Evolutionary conservation across 768 basidiomycete genomes (phyloP).

Genomic region (Psilocybe subaeruginosa): DNA sequence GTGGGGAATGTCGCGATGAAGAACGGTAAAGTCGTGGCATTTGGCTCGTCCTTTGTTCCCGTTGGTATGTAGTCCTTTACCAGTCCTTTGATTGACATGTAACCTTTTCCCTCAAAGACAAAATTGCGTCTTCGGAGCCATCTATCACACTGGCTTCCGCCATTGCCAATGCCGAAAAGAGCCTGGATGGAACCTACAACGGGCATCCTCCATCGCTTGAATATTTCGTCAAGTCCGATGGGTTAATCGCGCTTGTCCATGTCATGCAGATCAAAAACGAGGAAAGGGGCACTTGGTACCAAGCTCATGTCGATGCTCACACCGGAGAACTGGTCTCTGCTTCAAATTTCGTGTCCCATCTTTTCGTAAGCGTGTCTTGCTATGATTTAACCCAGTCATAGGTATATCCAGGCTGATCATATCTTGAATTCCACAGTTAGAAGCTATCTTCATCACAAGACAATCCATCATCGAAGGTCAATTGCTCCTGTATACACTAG

Average conservation of each 20-base stretch:
- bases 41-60: constrained; percentile 36
- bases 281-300: constrained; percentile 46
- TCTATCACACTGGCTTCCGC: constrained; percentile 34
- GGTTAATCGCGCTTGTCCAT: constrained; percentile 39
- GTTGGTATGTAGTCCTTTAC: constrained; percentile 28
- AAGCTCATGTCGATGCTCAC: constrained; percentile 59
- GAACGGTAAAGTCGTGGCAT: constrained; percentile 29
- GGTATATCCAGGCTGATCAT: background rate
- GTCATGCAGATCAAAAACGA: constrained; percentile 35
- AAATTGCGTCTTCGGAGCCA: constrained; percentile 35
- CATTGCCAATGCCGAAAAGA: constrained; percentile 34
- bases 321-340: constrained; percentile 49
- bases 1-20: constrained; percentile 38
- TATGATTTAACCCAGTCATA: background rate
- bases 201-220: constrained; percentile 35
- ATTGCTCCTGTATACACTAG: constrained; percentile 46
- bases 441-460: constrained; percentile 47
- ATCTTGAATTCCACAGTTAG: constrained; percentile 29
- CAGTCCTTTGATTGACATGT: background rate
- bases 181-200: constrained; percentile 40
- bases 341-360: constrained; percentile 52
- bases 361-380: constrained; percentile 30
- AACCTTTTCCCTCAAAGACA: constrained; percentile 11
- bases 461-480: constrained; percentile 48
- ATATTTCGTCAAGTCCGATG: constrained; percentile 41